Base-by-base conservation (phyloP, 2,329 filamentous ascomycete species). In the Aspergillus hiratsukae region DNA sequence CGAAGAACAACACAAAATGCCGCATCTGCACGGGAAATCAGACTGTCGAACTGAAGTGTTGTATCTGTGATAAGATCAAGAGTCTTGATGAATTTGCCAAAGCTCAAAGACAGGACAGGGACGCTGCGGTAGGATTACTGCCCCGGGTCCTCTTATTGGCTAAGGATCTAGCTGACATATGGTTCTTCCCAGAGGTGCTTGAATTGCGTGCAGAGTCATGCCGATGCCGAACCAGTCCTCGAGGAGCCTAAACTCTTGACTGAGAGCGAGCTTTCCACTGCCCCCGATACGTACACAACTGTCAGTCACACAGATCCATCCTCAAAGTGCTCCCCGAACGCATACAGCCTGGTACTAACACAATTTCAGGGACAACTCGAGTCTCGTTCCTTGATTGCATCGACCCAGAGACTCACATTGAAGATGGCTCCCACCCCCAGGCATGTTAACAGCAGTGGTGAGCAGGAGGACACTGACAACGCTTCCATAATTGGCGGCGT, bases 71-170 rank as follows among this genome's bases (percentile, higher is more conserved):
- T 21, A 64, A 74, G 55, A 73, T 69, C 1, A 82, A 82, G 61
- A 69, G 73, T 0, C 55, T 82, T 2, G 76, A 80, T 5, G 70
- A 72, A 0, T 85, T 83, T 60, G 75, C 78, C 19, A 83, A 81
- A 59, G 61, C 61, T 6, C 78, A 82, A 68, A 74, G 81, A 14
- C 69, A 64, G 28, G 75, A 77, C 43, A 72, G 75, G 1, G 80
- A 79, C 55, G 65, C 62, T 41, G 76, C 75, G 27, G 80, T 81
- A 75, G 58, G 78, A 25, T 9, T 11, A 70, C 28, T 58, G 49
- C 37, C 7, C 19, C 45, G 5, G 37, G 11, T 8, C 17, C 21
- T 50, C n/a, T 25, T 37, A 19, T 45, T 29, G 6, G 17, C 45
- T 2, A 3, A 28, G 9, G 23, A 28, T n/a, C 35, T 31, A 51